Percentiles rank a stretch among this genome's conserved stretches.
Evolutionary conservation across 805 yeast genomes (phyloP).

Genomic region (Lipomyces mesembrius): DNA sequence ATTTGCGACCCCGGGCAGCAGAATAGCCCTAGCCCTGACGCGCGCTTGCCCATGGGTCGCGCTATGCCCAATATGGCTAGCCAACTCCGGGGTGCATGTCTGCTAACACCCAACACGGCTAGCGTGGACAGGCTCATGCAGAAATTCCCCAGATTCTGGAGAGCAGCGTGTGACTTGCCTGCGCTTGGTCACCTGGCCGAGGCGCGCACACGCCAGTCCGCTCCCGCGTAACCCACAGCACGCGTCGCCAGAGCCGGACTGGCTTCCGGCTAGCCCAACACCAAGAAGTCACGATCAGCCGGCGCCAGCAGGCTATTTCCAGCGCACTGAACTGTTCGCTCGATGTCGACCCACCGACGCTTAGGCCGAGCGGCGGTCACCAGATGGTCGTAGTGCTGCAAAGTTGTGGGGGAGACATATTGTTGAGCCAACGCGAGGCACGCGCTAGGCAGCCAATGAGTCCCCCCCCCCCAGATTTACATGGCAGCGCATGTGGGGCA

Average conservation of each 20-base stretch:
- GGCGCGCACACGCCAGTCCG: neutral
- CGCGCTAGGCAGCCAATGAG: too few species aligned
- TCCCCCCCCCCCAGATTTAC: too few species aligned
- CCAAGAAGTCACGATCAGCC: too few species aligned
- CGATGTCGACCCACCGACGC: too few species aligned
- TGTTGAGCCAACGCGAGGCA: too few species aligned
- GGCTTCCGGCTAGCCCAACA: too few species aligned
- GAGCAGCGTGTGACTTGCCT: neutral
- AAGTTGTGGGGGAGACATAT: too few species aligned
- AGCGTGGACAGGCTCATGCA: neutral
- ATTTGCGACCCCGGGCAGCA: neutral
- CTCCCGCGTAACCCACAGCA: neutral
- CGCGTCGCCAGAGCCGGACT: neutral
- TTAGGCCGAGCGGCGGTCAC: too few species aligned
- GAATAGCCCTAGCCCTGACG: neutral
- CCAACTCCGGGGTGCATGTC: neutral
- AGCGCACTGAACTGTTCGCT: too few species aligned
- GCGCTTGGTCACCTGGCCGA: neutral
- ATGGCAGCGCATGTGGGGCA: too few species aligned
- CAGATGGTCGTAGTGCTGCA: too few species aligned
- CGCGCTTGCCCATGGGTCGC: neutral
- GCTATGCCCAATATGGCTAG: neutral
- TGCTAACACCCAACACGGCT: neutral
- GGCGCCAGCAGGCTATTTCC: too few species aligned
- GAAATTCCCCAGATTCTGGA: neutral